Evolutionary conservation across 2,329 filamentous ascomycete species (phyloP).

Genomic region (Cytospora chrysosperma): DNA sequence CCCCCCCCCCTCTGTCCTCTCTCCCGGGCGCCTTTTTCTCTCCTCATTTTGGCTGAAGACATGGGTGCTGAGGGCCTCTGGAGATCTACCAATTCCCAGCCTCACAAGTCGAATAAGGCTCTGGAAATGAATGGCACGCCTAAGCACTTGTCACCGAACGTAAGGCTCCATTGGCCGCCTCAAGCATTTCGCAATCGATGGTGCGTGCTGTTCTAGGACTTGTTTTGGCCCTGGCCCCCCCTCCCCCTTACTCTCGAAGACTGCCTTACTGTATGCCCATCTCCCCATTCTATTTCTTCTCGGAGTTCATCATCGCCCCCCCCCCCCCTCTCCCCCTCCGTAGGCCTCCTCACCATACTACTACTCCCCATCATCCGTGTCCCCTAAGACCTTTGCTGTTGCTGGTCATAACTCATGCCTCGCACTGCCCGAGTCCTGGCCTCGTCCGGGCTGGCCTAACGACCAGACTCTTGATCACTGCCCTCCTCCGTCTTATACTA

Average conservation of each 20-base stretch:
- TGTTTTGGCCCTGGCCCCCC: background rate
- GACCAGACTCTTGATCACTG: background rate
- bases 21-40: too few species aligned
- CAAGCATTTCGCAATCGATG: background rate
- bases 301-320: too few species aligned
- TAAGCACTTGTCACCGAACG: background rate
- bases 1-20: too few species aligned
- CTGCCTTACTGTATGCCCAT: constrained; percentile 3
- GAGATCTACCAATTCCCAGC: background rate
- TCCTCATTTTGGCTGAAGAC: background rate
- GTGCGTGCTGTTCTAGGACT: background rate
- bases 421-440: constrained; percentile 10
- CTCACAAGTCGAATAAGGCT: constrained; percentile 8
- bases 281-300: constrained; percentile 4
- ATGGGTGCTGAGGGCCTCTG: background rate
- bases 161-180: constrained; percentile 15
- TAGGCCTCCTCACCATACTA: constrained; percentile 2
- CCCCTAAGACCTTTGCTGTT: background rate
- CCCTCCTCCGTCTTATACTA: background rate
- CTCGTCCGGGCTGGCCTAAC: constrained; percentile 14
- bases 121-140: background rate
- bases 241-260: background rate
- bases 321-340: background rate
- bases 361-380: background rate
- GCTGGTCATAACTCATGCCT: constrained; percentile 9